Evolutionary conservation across 106 monocot species (phyloP), one percentile per base, ranked within the genome.

Genomic region (Chionographis japonica): DNA sequence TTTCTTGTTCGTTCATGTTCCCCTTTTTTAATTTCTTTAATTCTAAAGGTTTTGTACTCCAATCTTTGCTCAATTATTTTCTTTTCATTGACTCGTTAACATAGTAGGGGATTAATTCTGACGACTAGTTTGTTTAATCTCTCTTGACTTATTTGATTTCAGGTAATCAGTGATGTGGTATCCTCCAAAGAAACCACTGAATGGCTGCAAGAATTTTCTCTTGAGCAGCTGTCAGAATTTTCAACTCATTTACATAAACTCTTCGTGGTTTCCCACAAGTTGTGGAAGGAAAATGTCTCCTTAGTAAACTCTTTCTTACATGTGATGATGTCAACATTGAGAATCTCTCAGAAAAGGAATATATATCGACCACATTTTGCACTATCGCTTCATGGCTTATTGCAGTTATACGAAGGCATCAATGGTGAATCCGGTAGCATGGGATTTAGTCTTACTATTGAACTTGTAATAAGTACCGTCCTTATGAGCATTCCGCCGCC

Each of bases 201-300:
- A 61, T 95, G 85, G 85, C 78, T 95, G 60, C 83, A 83, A 81
- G 83, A 88, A 6, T 57, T 46, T 72, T 83, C 81, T 14, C 84
- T 88, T 75, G 88, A 95, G 74, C 91, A 91, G 74, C 55, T 95
- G 52, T 84, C 78, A 46, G 66, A 80, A 63, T 63, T 95, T 67
- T 86, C 91, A 76, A 74, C 79, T 76, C 63, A 77, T 68, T 54
- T 91, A 60, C 71, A 78, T 68, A 16, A 19, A 4, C 58, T 86
- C 10, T 14, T 78, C 64, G 67, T 81, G 19, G 55, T 58, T 67
- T 61, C 60, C 52, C 35, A 67, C 9, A 75, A 68, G 20, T 52
- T 80, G 8, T 50, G 86, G 56, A 88, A 83, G 69, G 83, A 68
- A 63, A 75, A 84, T 72, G 51, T 77, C 63, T 10, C 71, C 15